Percentiles rank a stretch among this genome's conserved stretches.
Conservation (phyloP, 108 stramenopile genomes). For the Nannochloropsis salina region DNA sequence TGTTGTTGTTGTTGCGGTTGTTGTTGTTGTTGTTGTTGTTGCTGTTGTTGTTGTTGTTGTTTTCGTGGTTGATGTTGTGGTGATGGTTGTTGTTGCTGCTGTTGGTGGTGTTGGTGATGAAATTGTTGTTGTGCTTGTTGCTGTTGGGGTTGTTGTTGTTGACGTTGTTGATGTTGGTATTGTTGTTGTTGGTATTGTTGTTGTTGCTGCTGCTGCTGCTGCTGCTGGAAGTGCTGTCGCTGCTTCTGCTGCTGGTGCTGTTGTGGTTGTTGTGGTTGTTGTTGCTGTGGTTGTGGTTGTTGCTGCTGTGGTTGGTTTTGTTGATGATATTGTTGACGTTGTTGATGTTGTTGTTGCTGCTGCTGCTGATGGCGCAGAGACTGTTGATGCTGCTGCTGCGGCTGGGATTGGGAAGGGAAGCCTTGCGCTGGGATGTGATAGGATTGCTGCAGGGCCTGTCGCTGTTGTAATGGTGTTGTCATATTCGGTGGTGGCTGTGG, state of each 20-base stretch:
- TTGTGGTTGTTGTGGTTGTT: background rate
- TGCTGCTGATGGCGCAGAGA: background rate
- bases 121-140: background rate
- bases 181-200: background rate
- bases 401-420: background rate
- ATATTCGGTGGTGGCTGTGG: background rate
- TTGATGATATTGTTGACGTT: background rate
- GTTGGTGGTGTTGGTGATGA: background rate
- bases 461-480: too few relatives aligned
- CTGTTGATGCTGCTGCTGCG: slow-evolving; percentile 14
- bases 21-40: background rate
- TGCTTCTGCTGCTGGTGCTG: background rate
- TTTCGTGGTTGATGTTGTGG: background rate
- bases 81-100: background rate
- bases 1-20: background rate
- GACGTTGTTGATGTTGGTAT: background rate
- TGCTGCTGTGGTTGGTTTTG: background rate
- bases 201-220: background rate
- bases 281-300: background rate
- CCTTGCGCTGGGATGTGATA: too few relatives aligned
- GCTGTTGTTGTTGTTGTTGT: background rate
- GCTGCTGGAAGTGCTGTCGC: background rate
- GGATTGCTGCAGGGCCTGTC: too few relatives aligned
- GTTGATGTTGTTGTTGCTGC: background rate
- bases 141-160: background rate